Percentiles rank a stretch among this genome's conserved stretches.
These are phyloP conservation scores for Fomitopsis betulina DNA, from an alignment of 1,284 basidiomycete species.

Conservation along the genomic window DNA sequence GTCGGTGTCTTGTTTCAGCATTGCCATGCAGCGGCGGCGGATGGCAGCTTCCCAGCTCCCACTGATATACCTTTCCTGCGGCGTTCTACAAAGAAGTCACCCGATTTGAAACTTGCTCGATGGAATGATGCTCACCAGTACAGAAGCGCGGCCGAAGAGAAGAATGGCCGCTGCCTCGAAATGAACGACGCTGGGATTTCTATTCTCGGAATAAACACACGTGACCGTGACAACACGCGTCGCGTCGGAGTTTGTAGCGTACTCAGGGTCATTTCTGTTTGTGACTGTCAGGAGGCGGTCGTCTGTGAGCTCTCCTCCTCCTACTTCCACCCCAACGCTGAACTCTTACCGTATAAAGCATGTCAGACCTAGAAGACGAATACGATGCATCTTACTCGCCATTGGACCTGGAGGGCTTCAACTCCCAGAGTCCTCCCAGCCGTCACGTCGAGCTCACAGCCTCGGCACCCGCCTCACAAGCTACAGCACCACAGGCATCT, in stretches of 20 bases:
- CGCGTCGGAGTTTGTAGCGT: not conserved
- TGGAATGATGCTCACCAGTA: no score
- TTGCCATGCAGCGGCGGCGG: no score
- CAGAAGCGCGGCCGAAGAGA: no score
- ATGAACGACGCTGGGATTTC: no score
- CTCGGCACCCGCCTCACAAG: slow-evolving; percentile 2
- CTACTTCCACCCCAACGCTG: not conserved
- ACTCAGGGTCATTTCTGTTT: not conserved
- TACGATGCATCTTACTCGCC: slow-evolving; percentile 9
- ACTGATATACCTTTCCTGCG: no score
- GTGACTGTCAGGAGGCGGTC: not conserved
- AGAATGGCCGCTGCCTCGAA: no score
- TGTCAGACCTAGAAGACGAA: slow-evolving; percentile 9
- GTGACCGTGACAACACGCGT: not conserved
- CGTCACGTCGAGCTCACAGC: not conserved
- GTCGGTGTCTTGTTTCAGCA: no score
- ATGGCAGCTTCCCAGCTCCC: no score
- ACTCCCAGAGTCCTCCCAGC: not conserved
- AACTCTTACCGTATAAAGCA: not conserved
- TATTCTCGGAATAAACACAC: not conserved
- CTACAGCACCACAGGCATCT: not conserved
- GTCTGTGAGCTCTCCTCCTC: not conserved
- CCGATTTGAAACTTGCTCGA: no score
- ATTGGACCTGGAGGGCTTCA: slow-evolving; percentile 4
- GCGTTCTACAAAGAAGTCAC: no score